Conservation (phyloP, 1,284 basidiomycete genomes). For the Cerioporus squamosus region DNA sequence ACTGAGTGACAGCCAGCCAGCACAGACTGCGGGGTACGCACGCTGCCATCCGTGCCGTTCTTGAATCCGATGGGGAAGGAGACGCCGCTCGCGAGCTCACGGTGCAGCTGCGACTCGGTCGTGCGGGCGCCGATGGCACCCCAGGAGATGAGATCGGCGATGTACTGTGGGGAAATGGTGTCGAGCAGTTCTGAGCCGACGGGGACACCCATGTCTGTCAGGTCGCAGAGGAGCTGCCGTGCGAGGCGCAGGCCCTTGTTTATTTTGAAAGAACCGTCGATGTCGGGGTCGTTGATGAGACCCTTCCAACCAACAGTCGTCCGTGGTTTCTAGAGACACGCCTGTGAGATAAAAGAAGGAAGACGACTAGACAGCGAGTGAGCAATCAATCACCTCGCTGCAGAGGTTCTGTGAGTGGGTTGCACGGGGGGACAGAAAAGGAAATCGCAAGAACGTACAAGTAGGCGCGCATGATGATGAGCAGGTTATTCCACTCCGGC, state of each 20-base stretch:
- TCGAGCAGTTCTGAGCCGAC: conserved; percentile 96
- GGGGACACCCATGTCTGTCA: conserved; percentile 88
- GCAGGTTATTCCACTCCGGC: conserved; percentile 74
- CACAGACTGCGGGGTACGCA: conserved; percentile 39
- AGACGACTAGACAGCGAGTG: not conserved
- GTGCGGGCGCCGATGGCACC: conserved; percentile 98
- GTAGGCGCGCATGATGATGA: conserved; percentile 96
- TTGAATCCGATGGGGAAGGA: conserved; percentile 98
- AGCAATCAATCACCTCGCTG: conserved; percentile 51
- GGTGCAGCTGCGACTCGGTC: conserved; percentile 92
- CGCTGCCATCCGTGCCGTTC: conserved; percentile 96
- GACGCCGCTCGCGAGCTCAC: conserved; percentile 89
- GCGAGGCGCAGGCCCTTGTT: conserved; percentile 94
- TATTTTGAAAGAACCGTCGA: conserved; percentile 95
- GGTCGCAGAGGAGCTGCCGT: conserved; percentile 87
- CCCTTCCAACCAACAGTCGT: conserved; percentile 93
- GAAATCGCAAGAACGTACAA: conserved; percentile 61
- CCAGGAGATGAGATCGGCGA: conserved; percentile 89
- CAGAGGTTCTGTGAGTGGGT: conserved; percentile 14
- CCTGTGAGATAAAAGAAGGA: not conserved
- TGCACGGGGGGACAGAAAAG: conserved; percentile 14
- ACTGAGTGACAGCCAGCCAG: not conserved
- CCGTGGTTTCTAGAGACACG: conserved; percentile 68
- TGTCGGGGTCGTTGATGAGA: conserved; percentile 88
- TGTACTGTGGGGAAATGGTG: conserved; percentile 89